Base-by-base conservation (phyloP, 768 basidiomycete genomes). In the Pulveroboletus sp. region DNA sequence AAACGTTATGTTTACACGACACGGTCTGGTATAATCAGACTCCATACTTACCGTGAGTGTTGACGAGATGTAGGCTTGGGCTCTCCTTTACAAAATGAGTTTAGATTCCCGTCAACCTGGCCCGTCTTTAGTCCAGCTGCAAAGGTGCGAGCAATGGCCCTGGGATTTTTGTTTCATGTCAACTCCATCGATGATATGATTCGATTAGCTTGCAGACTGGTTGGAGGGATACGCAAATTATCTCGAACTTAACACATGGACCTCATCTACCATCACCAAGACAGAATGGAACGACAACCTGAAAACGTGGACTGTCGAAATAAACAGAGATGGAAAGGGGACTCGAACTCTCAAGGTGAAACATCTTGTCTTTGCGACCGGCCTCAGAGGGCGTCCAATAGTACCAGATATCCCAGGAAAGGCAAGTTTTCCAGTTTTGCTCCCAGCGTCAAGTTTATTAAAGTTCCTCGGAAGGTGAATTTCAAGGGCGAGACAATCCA, bases 211-310 rank as follows among this genome's bases (percentile, higher is more conserved):
- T n/a, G 84, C 77, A 2, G 78, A 81, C 53, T 86, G 81, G 79
- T 66, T 86, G 14, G 84, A 86, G 59, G 69, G 67, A 5, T 87
- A 86, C 52, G 82, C 78, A 0, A 70, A 77, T 5, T 61, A 72
- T 4, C 70, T 84, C 31, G 84, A 86, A 48, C 63, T 87, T 36
- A 77, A 83, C 49, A 76, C 82, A 9, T 86, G 83, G 85, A 80
- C 76, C 0, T 76, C 79, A 0, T 69, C 79, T 0, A 69, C 56
- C 14, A 70, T 80, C 17, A 63, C 56, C n/a, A 68, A 61, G 28
- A 65, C 74, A 9, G 56, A 56, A 0, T 74, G 74, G 64, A 57
- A 76, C 56, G 64, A 69, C 13, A 53, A 57, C 41, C 67, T 64
- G 40, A 63, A 69, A 31, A 70, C 64, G 5, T 82, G 81, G 81